phyloP scores from a whole-genome alignment of 805 yeast species.

The Zygoascus flipseniorum region DNA sequence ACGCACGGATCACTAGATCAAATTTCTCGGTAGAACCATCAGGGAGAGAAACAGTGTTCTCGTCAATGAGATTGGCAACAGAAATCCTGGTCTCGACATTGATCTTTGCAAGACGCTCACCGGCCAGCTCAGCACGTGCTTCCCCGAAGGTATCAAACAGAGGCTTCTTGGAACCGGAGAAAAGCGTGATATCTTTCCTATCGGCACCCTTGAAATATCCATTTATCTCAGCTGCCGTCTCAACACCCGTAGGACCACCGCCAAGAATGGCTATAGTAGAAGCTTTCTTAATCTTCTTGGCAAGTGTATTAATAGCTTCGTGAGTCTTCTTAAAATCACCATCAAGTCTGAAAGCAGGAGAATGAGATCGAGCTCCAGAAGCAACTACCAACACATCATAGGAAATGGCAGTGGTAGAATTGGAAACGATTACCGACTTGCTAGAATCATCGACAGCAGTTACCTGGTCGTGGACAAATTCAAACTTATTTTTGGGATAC shows the following conservation, averaged over 20 bases:
- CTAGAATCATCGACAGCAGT: slow-evolving; percentile 9
- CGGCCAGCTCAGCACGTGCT: slow-evolving; percentile 10
- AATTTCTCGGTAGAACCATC: slow-evolving; percentile 8
- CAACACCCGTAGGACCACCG: slow-evolving; percentile 47
- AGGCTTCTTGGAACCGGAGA: slow-evolving; percentile 14
- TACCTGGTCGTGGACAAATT: slow-evolving; percentile 11
- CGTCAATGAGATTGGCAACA: slow-evolving; percentile 1
- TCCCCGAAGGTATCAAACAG: slow-evolving; percentile 6
- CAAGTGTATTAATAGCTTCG: slow-evolving; percentile 3
- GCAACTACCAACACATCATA: slow-evolving; percentile 16
- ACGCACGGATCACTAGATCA: slow-evolving; percentile 14
- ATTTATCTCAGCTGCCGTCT: slow-evolving; percentile 41
- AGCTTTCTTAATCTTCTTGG: slow-evolving; percentile 27
- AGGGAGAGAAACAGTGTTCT: slow-evolving; percentile 7
- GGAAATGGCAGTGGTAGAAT: background rate
- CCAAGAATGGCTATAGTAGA: slow-evolving; percentile 40
- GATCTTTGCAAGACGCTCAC: slow-evolving; percentile 11
- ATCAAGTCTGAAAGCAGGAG: slow-evolving; percentile 10
- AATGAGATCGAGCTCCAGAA: slow-evolving; percentile 12
- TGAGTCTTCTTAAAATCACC: slow-evolving; percentile 5
- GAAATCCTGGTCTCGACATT: slow-evolving; percentile 15
- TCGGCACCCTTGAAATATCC: slow-evolving; percentile 24
- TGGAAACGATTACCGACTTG: slow-evolving; percentile 4
- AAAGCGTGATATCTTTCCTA: slow-evolving; percentile 29
- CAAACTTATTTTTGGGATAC: slow-evolving; percentile 1